Evolutionary conservation across 345 rosid species (phyloP), one percentile per base, ranked within the genome.

Genomic region (Ceriops zippeliana): DNA sequence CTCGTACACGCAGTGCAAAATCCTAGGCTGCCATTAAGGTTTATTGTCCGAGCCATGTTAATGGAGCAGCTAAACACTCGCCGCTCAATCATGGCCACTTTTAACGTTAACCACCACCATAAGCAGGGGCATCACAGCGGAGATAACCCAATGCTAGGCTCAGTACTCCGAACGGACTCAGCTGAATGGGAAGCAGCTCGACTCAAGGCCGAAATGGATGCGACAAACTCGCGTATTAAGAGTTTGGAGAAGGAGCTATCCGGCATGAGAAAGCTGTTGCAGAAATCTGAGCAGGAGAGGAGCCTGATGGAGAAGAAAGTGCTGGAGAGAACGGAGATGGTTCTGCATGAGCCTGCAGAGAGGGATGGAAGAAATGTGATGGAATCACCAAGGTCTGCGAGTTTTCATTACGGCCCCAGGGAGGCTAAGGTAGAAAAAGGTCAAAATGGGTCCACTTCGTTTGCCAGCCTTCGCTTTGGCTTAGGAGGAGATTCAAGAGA

Each of bases 1-100:
- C 90, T 90, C 20, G 54, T 93, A 20, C 93, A 86, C 60, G 87
- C 93, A 6, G 90, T 93, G 0, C 98, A 90, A 72, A 90, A 90
- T 81, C 97, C 90, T 8, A 76, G 76, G 74, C 86, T 93, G 81
- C 96, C 98, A 6, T 64, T 93, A 53, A 70, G 96, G 68, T 89
- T 93, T 74, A 79, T 90, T 20, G 87, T 93, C 63, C 88, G 92
- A 46, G 92, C 96, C 42, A 93, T 93, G 97, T 58, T 90, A 52
- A 83, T 83, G 6, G 97, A 89, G 67, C 98, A 93, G 82, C 83
- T 90, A 47, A 85, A 84, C 75, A 82, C 93, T 52, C 93, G 92
- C 60, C 83, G 79, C 59, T 80, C 91, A 28, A 71, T 93, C 72
- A 68, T 74, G 69, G 78, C 84, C 3, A 28, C 68, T 59, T 11